Evolutionary conservation across 2,329 filamentous ascomycete species (phyloP), one percentile per base, ranked within the genome.

Genomic region (Aschersonia sp.): DNA sequence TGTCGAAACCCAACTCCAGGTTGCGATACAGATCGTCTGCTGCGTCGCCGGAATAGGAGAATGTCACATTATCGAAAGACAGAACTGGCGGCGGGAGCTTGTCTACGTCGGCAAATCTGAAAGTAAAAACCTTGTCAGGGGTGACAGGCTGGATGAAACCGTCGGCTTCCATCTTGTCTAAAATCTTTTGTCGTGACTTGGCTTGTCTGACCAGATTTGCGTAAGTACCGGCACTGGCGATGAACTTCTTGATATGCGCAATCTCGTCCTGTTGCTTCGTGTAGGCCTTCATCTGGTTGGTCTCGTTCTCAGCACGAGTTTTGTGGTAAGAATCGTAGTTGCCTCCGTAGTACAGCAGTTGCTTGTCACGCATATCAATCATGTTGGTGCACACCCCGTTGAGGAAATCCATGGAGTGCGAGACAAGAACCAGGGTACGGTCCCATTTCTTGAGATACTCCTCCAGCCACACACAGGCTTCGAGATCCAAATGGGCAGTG

Each of bases 381-480:
- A 98, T 97, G 78, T 72, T 96, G 56, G 83, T 83, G 76, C 92
- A 98, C 60, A 98, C 92, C 69, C 92, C 94, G 76, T 98, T 98
- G 62, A 98, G 70, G 80, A 98, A 98, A 72, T 98, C 94, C 85
- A 89, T 86, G 47, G 86, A 94, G 78, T 98, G 92, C 40, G 92
- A 98, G 50, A 98, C 89, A 53, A 98, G 80, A 55, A 98, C 84
- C 39, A 98, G 79, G 14, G 94, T 98, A 60, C 88, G 87, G 54
- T 97, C 89, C 92, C 92, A 98, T 75, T 96, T 97, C 81, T 97
- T 97, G 60, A 98, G 69, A 71, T 98, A 98, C 72, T 98, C 92
- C 72, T 98, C 94, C 51, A 98, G 76, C 92, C 92, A 98, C 81
- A 98, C 92, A 65, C 92, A 98, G 57, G 94, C 92, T 69, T 98